These are phyloP conservation scores for Diaporthe humulicola DNA, from an alignment of 2,329 filamentous ascomycete genomes.

Conservation along the genomic window DNA sequence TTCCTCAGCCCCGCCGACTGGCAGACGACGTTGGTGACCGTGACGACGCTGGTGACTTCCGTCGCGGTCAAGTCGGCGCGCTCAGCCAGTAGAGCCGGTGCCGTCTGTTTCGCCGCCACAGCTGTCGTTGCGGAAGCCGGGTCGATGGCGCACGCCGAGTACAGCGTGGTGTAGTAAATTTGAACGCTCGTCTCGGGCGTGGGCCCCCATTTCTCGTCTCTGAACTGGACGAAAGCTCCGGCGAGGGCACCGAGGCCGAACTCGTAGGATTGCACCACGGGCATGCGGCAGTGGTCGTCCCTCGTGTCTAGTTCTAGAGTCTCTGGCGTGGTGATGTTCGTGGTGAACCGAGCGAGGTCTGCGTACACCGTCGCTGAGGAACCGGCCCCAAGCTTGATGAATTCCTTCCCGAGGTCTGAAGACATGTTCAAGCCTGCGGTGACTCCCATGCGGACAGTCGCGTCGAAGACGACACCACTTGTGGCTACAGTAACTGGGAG, in stretches of 20 bases:
- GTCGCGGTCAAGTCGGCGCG: conserved; percentile 52
- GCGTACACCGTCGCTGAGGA: conserved; percentile 56
- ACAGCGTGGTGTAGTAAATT: conserved; percentile 66
- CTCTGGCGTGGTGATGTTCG: conserved; percentile 59
- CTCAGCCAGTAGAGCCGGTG: conserved; percentile 1
- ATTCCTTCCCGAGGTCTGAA: conserved; percentile 36
- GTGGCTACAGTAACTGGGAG: conserved; percentile 65
- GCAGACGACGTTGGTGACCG: conserved; percentile 61
- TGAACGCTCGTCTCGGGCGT: conserved; percentile 59
- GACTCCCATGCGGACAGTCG: conserved; percentile 61
- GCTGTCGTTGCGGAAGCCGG: conserved; percentile 43
- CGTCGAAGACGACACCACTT: conserved; percentile 57
- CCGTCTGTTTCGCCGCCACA: conserved; percentile 39
- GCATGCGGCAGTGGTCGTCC: conserved; percentile 56
- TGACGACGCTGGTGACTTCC: conserved; percentile 52
- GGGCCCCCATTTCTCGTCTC: conserved; percentile 63
- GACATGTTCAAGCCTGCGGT: conserved; percentile 55
- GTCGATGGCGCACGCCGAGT: conserved; percentile 55
- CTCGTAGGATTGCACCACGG: conserved; percentile 62
- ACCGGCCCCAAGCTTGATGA: conserved; percentile 49
- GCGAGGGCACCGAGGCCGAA: conserved; percentile 67
- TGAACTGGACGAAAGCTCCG: conserved; percentile 63
- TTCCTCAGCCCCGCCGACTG: conserved; percentile 55
- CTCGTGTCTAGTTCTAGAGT: conserved; percentile 39
- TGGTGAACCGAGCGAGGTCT: conserved; percentile 66